phyloP scores from a whole-genome alignment of 495 filamentous ascomycete genomes.

The Daldinia loculata region DNA sequence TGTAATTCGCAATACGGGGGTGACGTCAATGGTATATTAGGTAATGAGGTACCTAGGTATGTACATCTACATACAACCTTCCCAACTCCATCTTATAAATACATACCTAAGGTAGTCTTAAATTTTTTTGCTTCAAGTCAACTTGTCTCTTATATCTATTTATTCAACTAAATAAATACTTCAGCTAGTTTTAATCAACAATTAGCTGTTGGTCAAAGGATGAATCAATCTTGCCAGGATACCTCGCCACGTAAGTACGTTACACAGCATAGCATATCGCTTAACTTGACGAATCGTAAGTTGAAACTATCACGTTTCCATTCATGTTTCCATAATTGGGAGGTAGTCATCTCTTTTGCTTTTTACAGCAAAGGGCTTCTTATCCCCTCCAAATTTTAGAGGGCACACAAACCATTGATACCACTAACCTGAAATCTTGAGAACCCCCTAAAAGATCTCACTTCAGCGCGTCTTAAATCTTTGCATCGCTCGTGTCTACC shows the following conservation, averaged over 20 bases:
- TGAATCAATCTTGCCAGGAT: neutral
- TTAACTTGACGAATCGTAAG: too few species aligned
- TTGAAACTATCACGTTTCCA: too few species aligned
- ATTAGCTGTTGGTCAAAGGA: neutral
- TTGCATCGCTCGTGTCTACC: neutral
- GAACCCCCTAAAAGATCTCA: neutral
- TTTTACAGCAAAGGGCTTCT: neutral
- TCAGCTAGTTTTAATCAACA: neutral
- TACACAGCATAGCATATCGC: neutral
- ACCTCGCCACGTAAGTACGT: neutral
- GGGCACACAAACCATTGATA: neutral
- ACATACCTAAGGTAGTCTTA: neutral
- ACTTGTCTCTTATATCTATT: neutral
- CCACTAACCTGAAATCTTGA: neutral
- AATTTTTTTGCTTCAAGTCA: neutral
- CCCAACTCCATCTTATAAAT: neutral
- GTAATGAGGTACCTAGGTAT: too few species aligned
- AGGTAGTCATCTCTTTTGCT: neutral
- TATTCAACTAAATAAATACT: neutral
- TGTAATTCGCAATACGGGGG: neutral
- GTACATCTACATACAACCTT: neutral
- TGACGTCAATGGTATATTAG: neutral
- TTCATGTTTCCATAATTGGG: too few species aligned
- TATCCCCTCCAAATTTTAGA: neutral
- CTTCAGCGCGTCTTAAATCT: neutral